Percentiles rank a stretch among this genome's conserved stretches.
Conservation (phyloP, 23 red algal genomes). For the Rhodosorus marinus region DNA sequence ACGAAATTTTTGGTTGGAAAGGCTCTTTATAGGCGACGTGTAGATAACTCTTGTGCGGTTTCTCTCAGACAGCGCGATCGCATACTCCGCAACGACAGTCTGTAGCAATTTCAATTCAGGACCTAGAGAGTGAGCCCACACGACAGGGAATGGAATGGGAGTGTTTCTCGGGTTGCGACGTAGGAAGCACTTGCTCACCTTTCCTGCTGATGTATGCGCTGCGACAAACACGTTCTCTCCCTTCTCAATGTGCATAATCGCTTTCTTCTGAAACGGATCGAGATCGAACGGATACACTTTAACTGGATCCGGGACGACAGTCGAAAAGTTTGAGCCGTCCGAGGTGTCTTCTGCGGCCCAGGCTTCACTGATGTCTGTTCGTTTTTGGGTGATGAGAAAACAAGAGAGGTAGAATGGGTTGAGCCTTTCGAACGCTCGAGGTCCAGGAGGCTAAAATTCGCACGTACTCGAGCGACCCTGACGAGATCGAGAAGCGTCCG, state of each 20-base stretch:
- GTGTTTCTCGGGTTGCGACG: too few relatives aligned
- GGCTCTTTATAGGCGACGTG: conserved; percentile 92
- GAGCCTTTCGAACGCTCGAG: not conserved
- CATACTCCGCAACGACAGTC: conserved; percentile 96
- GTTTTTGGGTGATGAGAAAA: too few relatives aligned
- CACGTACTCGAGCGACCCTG: not conserved
- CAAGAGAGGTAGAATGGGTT: not conserved
- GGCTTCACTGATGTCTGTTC: too few relatives aligned
- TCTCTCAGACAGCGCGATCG: conserved; percentile 52
- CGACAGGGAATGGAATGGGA: too few relatives aligned
- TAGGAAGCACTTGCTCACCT: too few relatives aligned
- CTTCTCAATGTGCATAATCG: conserved; percentile 52
- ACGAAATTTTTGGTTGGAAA: conserved; percentile 98
- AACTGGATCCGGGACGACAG: conserved; percentile 13
- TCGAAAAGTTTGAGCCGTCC: not conserved
- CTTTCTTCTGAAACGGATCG: conserved; percentile 76
- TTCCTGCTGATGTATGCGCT: conserved; percentile 91
- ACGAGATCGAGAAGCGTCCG: not conserved
- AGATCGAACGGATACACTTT: conserved; percentile 73
- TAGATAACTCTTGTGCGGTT: conserved; percentile 84
- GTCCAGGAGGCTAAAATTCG: not conserved
- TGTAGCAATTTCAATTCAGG: too few relatives aligned
- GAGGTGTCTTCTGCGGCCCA: not conserved
- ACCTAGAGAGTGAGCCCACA: too few relatives aligned
- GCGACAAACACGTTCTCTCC: conserved; percentile 84